Percentiles rank a stretch among this genome's conserved stretches.
phyloP scores from a whole-genome alignment of 176 grass and related monocot species.

The Avena sativa region DNA sequence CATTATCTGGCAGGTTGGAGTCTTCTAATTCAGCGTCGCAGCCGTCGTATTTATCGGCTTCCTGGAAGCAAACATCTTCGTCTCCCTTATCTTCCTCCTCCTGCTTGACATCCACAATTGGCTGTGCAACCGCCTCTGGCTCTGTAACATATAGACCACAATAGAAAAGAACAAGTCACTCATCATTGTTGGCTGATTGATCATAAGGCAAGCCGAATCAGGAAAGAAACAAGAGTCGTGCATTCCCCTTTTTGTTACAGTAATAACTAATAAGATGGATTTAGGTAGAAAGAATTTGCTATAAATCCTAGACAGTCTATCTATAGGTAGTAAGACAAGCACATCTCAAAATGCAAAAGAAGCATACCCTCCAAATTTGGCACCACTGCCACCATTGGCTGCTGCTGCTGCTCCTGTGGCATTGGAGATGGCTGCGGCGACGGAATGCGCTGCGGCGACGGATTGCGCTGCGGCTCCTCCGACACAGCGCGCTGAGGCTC shows the following conservation, averaged over 20 bases:
- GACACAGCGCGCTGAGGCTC: neutral
- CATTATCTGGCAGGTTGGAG: slow-evolving; percentile 44
- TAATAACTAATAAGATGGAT: slow-evolving; percentile 34
- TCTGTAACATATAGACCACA: slow-evolving; percentile 46
- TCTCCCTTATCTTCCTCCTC: slow-evolving; percentile 45
- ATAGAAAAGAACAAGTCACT: slow-evolving; percentile 45
- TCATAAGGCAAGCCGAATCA: slow-evolving; percentile 22
- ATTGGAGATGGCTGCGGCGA: slow-evolving; percentile 1
- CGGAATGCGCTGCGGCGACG: neutral
- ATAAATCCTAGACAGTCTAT: slow-evolving; percentile 38
- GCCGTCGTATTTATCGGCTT: slow-evolving; percentile 29
- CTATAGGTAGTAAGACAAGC: slow-evolving; percentile 46
- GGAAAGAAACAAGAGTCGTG: slow-evolving; percentile 39
- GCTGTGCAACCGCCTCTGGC: slow-evolving; percentile 29
- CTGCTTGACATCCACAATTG: slow-evolving; percentile 31
- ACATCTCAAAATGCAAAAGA: slow-evolving; percentile 33
- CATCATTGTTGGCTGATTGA: slow-evolving; percentile 12
- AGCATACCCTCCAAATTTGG: slow-evolving; percentile 55
- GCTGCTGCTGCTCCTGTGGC: slow-evolving; percentile 40
- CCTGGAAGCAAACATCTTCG: slow-evolving; percentile 44
- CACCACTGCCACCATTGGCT: slow-evolving; percentile 42
- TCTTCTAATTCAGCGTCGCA: slow-evolving; percentile 37
- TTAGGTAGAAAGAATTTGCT: slow-evolving; percentile 26
- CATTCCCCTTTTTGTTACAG: slow-evolving; percentile 25
- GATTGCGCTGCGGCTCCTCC: neutral